phyloP scores from a whole-genome alignment of 352 stramenopile species.

The Globisporangium orthogonon region DNA sequence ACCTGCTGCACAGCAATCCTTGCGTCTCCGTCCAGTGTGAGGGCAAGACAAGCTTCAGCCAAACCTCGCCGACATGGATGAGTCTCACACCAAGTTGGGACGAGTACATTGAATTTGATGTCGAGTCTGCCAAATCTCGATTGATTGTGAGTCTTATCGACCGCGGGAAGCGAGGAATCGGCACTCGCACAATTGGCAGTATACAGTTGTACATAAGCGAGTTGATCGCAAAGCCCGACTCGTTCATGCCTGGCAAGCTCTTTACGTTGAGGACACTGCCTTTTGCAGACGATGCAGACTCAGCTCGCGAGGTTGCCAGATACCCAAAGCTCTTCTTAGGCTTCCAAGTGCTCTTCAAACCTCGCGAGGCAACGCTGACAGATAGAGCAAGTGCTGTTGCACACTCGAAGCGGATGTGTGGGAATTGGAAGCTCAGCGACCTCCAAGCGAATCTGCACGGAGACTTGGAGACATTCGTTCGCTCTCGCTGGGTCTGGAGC shows the following conservation, averaged over 20 bases:
- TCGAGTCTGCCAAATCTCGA: constrained; percentile 27
- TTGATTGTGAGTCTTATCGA: constrained; percentile 42
- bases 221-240: constrained; percentile 19
- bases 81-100: constrained; percentile 57
- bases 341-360: constrained; percentile 10
- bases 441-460: constrained; percentile 35
- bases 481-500: constrained; percentile 53
- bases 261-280: not conserved
- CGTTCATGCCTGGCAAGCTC: constrained; percentile 16
- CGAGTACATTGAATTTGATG: constrained; percentile 49
- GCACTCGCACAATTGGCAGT: constrained; percentile 24
- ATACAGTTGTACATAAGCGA: constrained; percentile 36
- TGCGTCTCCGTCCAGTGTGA: constrained; percentile 42
- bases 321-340: constrained; percentile 14
- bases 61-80: constrained; percentile 39
- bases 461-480: constrained; percentile 43
- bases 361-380: not conserved
- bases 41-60: constrained; percentile 20
- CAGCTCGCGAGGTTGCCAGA: constrained; percentile 2
- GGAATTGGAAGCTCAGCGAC: constrained; percentile 41
- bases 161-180: constrained; percentile 13
- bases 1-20: constrained; percentile 45
- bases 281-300: not conserved
- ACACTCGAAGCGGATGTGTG: constrained; percentile 13
- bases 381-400: not conserved